Base-by-base conservation (phyloP, 768 basidiomycete genomes). In the Lactarius hatsudake region DNA sequence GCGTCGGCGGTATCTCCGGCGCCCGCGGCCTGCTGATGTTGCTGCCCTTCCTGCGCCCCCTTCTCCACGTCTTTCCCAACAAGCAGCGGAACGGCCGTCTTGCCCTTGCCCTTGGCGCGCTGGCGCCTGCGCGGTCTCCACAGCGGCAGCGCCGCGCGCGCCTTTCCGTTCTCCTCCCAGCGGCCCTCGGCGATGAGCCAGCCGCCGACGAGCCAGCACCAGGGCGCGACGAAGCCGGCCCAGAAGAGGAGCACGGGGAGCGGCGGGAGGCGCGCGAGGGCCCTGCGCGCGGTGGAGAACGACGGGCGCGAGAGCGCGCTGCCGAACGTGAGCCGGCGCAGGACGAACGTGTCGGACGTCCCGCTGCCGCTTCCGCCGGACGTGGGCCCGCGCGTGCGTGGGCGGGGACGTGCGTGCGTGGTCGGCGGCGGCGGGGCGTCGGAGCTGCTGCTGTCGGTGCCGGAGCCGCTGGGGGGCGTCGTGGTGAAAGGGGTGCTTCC, bases 181-280 rank as follows among this genome's bases (percentile, higher is more conserved):
- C 82, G 63, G 12, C 64, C 71, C 36, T 71, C 71, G 30, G 61
- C 51, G 64, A 82, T 74, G 34, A 88, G 83, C 90, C 90, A 91
- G 5, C 90, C 90, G 0, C 89, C 90, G 17, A 91, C 80, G 55
- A 91, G 81, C 90, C 90, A 91, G 61, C 90, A 82, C 75, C 88
- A 84, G 0, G 90, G 90, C 56, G 83, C 87, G 57, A 90, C 64
- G 71, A 91, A 91, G 3, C 90, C 90, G 0, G 87, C 64, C 87
- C 87, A 91, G 77, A 91, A 91, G n/a, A 89, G 78, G 74, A 87
- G 82, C 72, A 61, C 28, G 61, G 69, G 69, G 6, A 64, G 42
- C 18, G 69, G 62, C 8, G 68, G 68, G 55, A 69, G 65, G 7
- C 60, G 43, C 45, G 64, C 57, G 63, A 53, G 43, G 6, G 28